A percentile compares a stretch with the other conserved stretches of the same genome.
These are phyloP conservation scores for Amoebophrya sp. DNA, from an alignment of 169 alveolate species.

Conservation along the genomic window DNA sequence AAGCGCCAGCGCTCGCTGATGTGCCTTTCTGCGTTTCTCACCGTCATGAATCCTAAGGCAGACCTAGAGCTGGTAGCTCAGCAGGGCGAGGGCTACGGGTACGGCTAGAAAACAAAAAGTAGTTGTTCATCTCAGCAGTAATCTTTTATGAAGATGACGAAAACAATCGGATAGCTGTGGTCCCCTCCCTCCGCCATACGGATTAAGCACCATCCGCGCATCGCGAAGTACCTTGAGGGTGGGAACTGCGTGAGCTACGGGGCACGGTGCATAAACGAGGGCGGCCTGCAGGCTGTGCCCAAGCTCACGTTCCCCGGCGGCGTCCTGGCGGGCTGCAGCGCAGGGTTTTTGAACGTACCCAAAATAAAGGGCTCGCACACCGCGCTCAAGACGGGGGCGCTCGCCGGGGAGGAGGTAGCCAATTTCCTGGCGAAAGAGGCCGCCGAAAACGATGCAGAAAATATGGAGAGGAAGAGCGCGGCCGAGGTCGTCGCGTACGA, in stretches of 20 bases:
- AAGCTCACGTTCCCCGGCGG: conserved; percentile 69
- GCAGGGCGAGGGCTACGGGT: no score
- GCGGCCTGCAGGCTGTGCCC: conserved; percentile 71
- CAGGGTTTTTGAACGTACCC: conserved; percentile 65
- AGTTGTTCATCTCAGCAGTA: no score
- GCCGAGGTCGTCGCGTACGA: conserved; percentile 25
- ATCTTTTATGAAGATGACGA: no score
- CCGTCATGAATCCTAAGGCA: no score
- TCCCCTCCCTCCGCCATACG: no score
- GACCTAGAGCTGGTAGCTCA: no score
- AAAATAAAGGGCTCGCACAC: conserved; percentile 47
- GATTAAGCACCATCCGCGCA: conserved; percentile 51
- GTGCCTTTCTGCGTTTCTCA: no score
- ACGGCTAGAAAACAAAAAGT: no score
- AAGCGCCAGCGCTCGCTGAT: no score
- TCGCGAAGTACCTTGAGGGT: conserved; percentile 44
- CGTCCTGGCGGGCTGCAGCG: conserved; percentile 63
- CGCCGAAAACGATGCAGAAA: no score
- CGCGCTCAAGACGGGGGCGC: conserved; percentile 56
- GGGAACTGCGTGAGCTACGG: conserved; percentile 66
- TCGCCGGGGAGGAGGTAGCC: conserved; percentile 57
- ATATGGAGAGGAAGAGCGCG: no score
- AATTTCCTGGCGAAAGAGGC: conserved; percentile 7
- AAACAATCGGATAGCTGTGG: no score
- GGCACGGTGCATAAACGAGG: conserved; percentile 60